Conservation (phyloP, 1,284 basidiomycete genomes). For the Irpex sp. region DNA sequence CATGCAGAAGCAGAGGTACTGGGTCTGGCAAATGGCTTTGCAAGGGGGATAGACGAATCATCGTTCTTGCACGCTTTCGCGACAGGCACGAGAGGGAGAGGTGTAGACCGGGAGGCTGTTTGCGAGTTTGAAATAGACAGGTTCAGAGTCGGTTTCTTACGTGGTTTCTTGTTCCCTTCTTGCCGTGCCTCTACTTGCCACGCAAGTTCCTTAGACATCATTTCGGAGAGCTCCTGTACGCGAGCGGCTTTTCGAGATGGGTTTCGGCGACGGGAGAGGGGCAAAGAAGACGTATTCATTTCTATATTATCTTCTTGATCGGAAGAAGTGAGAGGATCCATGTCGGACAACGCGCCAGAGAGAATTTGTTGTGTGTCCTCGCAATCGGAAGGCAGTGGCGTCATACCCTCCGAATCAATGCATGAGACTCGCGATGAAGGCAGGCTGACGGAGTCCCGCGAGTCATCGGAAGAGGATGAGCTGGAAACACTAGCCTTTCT, state of each 20-base stretch:
- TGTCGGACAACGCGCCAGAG: neutral
- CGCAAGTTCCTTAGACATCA: neutral
- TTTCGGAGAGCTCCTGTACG: neutral
- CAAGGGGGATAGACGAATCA: neutral
- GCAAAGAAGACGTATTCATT: neutral
- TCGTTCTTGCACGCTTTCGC: neutral
- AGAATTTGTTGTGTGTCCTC: neutral
- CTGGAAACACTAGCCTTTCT: neutral
- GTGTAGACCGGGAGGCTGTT: neutral
- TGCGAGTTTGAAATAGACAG: neutral
- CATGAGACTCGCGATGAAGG: neutral
- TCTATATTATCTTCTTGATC: neutral
- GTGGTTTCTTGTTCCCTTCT: neutral
- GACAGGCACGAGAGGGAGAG: neutral
- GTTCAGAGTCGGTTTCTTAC: neutral
- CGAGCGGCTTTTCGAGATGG: neutral
- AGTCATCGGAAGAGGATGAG: neutral
- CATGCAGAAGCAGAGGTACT: neutral
- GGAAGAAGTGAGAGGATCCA: neutral
- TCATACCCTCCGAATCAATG: slow-evolving; percentile 3
- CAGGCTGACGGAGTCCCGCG: neutral
- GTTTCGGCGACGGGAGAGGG: neutral
- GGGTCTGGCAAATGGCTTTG: neutral
- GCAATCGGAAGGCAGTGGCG: slow-evolving; percentile 1
- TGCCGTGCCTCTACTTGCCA: neutral